Percentiles rank a stretch among this genome's conserved stretches.
Evolutionary conservation across 371 early-diverging fungal genomes (phyloP).

Genomic region (Syncephalastrum contaminatum): DNA sequence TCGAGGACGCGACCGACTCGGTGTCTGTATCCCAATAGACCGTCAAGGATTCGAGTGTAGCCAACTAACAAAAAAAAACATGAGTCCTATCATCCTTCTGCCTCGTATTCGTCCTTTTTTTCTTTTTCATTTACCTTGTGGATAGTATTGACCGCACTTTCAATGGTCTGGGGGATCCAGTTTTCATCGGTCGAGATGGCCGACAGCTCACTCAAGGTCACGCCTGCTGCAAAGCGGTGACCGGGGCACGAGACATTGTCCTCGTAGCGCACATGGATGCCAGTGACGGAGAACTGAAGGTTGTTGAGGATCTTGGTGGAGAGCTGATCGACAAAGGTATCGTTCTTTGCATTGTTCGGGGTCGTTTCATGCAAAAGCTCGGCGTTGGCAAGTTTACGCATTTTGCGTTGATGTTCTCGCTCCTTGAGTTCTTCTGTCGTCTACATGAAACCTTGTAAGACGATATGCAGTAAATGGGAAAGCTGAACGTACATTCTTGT

Average conservation of each 20-base stretch:
- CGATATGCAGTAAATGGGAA: not conserved
- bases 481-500: slow-evolving; percentile 41
- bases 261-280: slow-evolving; percentile 95
- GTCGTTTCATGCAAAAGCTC: slow-evolving; percentile 59
- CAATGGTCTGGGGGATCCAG: slow-evolving; percentile 83
- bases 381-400: slow-evolving; percentile 79
- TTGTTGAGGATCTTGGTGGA: slow-evolving; percentile 95
- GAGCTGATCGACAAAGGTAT: slow-evolving; percentile 81
- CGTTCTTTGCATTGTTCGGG: slow-evolving; percentile 52
- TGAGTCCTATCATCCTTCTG: not conserved
- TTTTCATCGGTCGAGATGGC: slow-evolving; percentile 91
- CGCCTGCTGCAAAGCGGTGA: slow-evolving; percentile 87
- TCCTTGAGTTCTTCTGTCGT: slow-evolving; percentile 83
- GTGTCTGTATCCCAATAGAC: slow-evolving; percentile 91
- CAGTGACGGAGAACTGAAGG: slow-evolving; percentile 90
- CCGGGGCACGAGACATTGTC: slow-evolving; percentile 77
- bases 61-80: slow-evolving; percentile 11
- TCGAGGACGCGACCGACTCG: slow-evolving; percentile 56
- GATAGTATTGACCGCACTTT: slow-evolving; percentile 74
- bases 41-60: slow-evolving; percentile 70
- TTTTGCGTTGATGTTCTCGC: slow-evolving; percentile 78
- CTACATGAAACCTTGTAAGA: slow-evolving; percentile 17
- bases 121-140: slow-evolving; percentile 73
- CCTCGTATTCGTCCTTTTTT: too few relatives aligned
- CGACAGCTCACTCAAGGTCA: slow-evolving; percentile 88